Evolutionary conservation across 176 grass and related monocot species (phyloP), one percentile per base, ranked within the genome.

Genomic region (Zoysia pacifica): DNA sequence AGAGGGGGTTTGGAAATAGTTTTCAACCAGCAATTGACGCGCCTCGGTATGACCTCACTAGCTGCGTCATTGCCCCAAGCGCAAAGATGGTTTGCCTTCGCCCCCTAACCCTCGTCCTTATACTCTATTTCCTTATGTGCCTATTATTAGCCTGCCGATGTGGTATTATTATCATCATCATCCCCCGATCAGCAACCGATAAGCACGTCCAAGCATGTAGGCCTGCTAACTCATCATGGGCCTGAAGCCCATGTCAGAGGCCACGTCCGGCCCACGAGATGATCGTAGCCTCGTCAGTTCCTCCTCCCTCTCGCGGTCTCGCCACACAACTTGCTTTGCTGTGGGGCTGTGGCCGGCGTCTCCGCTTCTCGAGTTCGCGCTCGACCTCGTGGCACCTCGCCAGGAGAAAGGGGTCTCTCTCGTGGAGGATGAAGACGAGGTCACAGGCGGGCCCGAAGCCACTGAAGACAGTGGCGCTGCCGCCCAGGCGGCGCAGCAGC

Each of bases 1-100:
- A 62, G 87, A 93, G 91, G 84, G 28, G 90, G 84, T 93, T 89
- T 93, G 90, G 87, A 93, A 97, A 97, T 97, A 97, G 90, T 97
- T 97, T 97, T 97, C 93, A 97, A 97, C 90, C 90, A 97, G 93
- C 87, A 93, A 93, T 97, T 93, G 90, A 93, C 87, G 90, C 90
- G 90, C 92, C 84, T 91, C 84, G 72, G 90, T 90, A 88, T 84
- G 3, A 93, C 88, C 93, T 97, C 88, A 93, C 90, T 87, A 93
- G 88, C 88, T 91, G 85, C 88, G 85, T 93, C 90, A 90, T 89
- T 93, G 90, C 88, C 90, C 93, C 87, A 93, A 93, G 93, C 93
- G 85, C 93, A 97, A 90, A 90, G 93, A 97, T 87, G 12, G 0
- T 6, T 78, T 1, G 0, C 0, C 0, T 0, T 2, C 0, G 0